These are phyloP conservation scores for Backusella macrospora DNA, from an alignment of 192 early-diverging fungal species.

Conservation along the genomic window DNA sequence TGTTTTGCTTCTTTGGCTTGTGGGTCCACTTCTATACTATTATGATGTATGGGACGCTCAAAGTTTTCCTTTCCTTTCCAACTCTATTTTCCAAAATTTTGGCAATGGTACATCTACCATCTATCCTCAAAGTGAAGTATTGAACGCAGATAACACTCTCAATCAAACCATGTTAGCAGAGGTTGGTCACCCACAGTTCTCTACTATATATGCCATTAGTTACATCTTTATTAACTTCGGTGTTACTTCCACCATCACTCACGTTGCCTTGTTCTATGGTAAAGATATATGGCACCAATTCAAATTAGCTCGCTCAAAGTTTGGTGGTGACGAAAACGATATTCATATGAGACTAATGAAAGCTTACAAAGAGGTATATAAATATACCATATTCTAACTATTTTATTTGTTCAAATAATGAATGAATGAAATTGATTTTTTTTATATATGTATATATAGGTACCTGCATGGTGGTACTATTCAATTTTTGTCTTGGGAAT, in stretches of 20 bases:
- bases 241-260: conserved; percentile 62
- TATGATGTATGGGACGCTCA: conserved; percentile 54
- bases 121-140: conserved; percentile 40
- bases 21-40: conserved; percentile 61
- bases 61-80: conserved; percentile 54
- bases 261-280: conserved; percentile 67
- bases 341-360: conserved; percentile 67
- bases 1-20: conserved; percentile 54
- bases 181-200: conserved; percentile 55
- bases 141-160: conserved; percentile 49
- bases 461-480: conserved; percentile 77
- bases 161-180: conserved; percentile 47
- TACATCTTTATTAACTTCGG: conserved; percentile 63
- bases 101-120: conserved; percentile 44
- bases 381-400: too few species aligned
- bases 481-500: conserved; percentile 52
- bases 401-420: not conserved
- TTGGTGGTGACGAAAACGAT: conserved; percentile 38
- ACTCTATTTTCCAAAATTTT: conserved; percentile 44
- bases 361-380: conserved; percentile 54
- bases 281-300: conserved; percentile 60
- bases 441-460: conserved; percentile 24
- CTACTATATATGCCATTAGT: conserved; percentile 56
- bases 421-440: not conserved
- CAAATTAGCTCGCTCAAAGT: conserved; percentile 41